Conservation (phyloP, 495 filamentous ascomycete species). For the Haplographium delicatum region DNA sequence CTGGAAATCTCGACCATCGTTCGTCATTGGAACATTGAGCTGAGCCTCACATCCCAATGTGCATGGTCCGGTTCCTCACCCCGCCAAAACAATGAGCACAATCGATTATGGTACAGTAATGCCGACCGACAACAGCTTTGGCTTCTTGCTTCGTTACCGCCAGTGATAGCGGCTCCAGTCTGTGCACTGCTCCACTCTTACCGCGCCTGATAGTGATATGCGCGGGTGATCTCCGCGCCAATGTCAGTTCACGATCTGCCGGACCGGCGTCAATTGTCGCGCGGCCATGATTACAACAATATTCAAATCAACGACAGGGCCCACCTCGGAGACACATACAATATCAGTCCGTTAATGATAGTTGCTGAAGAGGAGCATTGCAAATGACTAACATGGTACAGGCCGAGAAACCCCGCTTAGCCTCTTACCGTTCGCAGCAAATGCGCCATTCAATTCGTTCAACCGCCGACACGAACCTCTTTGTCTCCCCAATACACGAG, state of each 20-base stretch:
- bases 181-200: not conserved
- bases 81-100: not conserved
- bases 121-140: not conserved
- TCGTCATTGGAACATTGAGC: not conserved
- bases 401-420: not conserved
- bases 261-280: not conserved
- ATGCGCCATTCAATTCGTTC: not conserved
- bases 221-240: not conserved
- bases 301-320: constrained; percentile 2
- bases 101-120: not conserved
- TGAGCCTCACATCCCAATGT: not conserved
- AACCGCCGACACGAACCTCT: constrained; percentile 5
- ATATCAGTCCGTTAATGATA: not conserved
- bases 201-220: not conserved
- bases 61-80: not conserved
- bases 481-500: not conserved
- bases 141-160: not conserved
- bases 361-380: not conserved
- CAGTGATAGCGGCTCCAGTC: not conserved
- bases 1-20: constrained; percentile 30
- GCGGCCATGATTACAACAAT: not conserved
- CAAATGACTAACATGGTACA: not conserved
- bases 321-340: constrained; percentile 6
- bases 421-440: not conserved
- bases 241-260: not conserved